phyloP scores from a whole-genome alignment of 2,329 filamentous ascomycete species.

The Cadophora gregata region DNA sequence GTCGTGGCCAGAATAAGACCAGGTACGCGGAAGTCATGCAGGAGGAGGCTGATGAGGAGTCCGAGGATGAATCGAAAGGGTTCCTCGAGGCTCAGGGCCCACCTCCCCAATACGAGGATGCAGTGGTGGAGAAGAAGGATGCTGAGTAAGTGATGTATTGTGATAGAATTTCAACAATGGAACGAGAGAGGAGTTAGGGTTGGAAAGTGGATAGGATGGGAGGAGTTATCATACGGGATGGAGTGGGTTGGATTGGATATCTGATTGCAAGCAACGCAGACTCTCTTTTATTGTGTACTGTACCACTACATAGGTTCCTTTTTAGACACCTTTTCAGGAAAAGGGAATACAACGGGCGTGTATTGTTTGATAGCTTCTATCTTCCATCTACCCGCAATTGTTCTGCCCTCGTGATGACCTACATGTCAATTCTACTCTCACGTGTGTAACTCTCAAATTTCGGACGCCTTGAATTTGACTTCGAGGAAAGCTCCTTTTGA shows the following conservation, averaged over 20 bases:
- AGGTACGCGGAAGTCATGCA: conserved; percentile 36
- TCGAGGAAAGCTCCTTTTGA: neutral
- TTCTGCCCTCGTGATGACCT: too few species aligned
- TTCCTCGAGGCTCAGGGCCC: conserved; percentile 39
- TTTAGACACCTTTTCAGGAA: neutral
- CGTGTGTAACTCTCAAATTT: too few species aligned
- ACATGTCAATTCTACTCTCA: too few species aligned
- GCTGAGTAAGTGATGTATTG: neutral
- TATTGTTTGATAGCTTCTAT: neutral
- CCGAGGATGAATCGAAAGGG: conserved; percentile 37
- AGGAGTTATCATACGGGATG: neutral
- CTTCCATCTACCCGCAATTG: neutral
- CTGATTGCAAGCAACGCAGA: conserved; percentile 23
- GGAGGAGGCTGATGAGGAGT: conserved; percentile 32
- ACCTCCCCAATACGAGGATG: conserved; percentile 42
- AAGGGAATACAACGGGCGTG: neutral
- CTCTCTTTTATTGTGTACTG: conserved; percentile 9
- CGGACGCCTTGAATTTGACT: neutral
- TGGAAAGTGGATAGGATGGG: neutral
- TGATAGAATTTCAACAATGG: neutral
- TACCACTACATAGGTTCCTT: conserved; percentile 5
- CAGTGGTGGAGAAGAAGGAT: conserved; percentile 34
- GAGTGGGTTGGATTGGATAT: conserved; percentile 6
- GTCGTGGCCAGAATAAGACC: conserved; percentile 46
- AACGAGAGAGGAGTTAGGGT: neutral